Percentiles rank a stretch among this genome's conserved stretches.
Conservation (phyloP, 176 grass and related monocot genomes). For the Elymus sibiricus region DNA sequence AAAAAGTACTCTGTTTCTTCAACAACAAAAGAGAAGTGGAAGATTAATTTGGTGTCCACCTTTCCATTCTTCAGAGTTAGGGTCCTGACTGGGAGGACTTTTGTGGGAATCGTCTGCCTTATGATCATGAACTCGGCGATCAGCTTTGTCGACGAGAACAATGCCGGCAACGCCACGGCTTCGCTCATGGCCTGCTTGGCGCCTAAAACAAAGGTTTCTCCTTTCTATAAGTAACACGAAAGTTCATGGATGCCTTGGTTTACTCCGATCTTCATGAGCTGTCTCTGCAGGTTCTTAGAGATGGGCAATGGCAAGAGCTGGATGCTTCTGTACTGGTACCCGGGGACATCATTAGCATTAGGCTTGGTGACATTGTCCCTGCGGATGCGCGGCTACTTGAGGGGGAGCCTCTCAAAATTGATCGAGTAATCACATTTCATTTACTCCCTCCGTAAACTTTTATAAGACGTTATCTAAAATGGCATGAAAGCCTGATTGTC, state of each 20-base stretch:
- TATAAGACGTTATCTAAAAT: no score
- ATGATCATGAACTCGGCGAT: conserved; percentile 79
- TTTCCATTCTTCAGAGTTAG: conserved; percentile 27
- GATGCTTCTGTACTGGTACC: conserved; percentile 68
- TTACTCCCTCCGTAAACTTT: no score
- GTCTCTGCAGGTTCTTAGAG: conserved; percentile 49
- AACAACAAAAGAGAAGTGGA: not conserved
- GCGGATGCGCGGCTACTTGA: conserved; percentile 68
- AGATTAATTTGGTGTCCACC: not conserved
- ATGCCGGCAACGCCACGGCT: conserved; percentile 70
- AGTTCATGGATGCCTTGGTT: not conserved
- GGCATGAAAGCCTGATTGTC: not conserved
- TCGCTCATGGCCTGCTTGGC: conserved; percentile 70
- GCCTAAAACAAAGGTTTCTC: conserved; percentile 59
- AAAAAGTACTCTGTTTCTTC: not conserved
- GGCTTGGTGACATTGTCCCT: conserved; percentile 78
- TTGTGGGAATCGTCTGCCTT: conserved; percentile 73
- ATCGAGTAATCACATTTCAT: conserved; percentile 59
- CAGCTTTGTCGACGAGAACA: conserved; percentile 85
- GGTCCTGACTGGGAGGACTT: conserved; percentile 83
- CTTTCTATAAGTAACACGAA: conserved; percentile 1
- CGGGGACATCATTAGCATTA: conserved; percentile 79
- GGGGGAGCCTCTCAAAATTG: conserved; percentile 84
- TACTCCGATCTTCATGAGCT: not conserved
- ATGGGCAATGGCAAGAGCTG: conserved; percentile 67